phyloP scores from a whole-genome alignment of 768 basidiomycete genomes.

The Naganishia kalamii region DNA sequence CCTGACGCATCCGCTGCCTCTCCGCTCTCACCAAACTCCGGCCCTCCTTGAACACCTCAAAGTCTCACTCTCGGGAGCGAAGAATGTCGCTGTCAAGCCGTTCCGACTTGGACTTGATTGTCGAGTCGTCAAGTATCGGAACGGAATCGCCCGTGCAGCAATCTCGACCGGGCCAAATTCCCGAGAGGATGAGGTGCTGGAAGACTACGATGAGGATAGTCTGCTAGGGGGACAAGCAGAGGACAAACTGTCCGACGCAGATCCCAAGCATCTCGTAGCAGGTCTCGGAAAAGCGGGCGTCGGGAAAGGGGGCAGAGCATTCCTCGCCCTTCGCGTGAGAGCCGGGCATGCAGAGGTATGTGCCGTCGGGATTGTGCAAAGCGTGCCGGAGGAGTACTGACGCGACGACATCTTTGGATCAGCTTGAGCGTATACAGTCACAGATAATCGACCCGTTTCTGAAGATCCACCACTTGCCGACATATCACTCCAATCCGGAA shows the following conservation, averaged over 20 bases:
- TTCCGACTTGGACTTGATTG: conserved; percentile 61
- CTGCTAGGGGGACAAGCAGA: conserved; percentile 54
- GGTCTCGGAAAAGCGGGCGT: conserved; percentile 25
- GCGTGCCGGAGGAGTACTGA: background rate
- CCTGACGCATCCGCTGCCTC: conserved; percentile 70
- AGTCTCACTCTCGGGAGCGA: background rate
- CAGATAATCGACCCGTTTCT: conserved; percentile 59
- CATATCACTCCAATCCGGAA: conserved; percentile 70
- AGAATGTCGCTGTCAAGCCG: background rate
- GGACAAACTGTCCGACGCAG: background rate
- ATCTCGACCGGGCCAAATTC: background rate
- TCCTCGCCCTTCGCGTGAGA: conserved; percentile 73
- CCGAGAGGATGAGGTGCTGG: background rate
- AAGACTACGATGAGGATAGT: conserved; percentile 51
- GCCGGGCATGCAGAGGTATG: conserved; percentile 72
- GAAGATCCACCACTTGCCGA: conserved; percentile 60
- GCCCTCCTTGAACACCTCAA: conserved; percentile 27
- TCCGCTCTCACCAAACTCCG: conserved; percentile 64
- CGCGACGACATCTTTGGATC: conserved; percentile 11
- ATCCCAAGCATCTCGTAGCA: background rate
- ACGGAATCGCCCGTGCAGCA: conserved; percentile 52
- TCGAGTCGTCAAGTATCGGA: conserved; percentile 56
- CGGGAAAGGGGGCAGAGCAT: conserved; percentile 53
- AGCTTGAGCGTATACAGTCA: conserved; percentile 58
- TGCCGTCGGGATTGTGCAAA: conserved; percentile 18